Conservation (phyloP, 805 yeast genomes). For the Schwanniomyces yamadae region DNA sequence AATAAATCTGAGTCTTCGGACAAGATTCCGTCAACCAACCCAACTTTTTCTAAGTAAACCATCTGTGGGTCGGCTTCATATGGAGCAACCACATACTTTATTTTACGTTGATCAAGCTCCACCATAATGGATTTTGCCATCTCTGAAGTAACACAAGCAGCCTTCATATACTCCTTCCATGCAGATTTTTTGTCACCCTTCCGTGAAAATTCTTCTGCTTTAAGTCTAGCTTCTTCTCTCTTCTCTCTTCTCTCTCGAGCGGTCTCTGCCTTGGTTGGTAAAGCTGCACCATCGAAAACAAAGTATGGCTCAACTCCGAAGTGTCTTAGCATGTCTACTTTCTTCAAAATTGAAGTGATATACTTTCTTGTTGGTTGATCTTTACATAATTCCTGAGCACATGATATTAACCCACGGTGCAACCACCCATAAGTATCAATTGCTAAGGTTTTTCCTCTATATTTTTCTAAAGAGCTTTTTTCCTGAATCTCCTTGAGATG, state of each 20-base stretch:
- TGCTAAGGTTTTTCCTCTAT: conserved; percentile 75
- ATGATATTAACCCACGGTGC: conserved; percentile 78
- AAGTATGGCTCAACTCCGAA: conserved; percentile 78
- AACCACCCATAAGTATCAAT: conserved; percentile 98
- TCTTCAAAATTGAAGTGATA: conserved; percentile 64
- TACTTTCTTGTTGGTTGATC: conserved; percentile 71
- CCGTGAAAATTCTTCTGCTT: conserved; percentile 51
- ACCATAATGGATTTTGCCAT: conserved; percentile 88
- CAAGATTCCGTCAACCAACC: conserved; percentile 78
- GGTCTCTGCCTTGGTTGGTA: conserved; percentile 76
- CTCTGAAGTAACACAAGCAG: conserved; percentile 83
- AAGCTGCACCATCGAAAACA: conserved; percentile 89
- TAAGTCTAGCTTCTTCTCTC: conserved; percentile 56
- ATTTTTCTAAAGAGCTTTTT: conserved; percentile 54
- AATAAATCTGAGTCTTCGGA: conserved; percentile 94
- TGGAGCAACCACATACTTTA: conserved; percentile 89
- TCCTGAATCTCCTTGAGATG: conserved; percentile 72
- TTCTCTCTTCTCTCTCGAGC: conserved; percentile 60
- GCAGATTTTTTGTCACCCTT: conserved; percentile 63
- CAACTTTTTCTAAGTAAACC: conserved; percentile 79
- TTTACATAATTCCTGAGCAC: conserved; percentile 78
- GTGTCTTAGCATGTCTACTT: conserved; percentile 61
- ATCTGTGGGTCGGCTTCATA: conserved; percentile 98
- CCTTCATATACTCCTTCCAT: conserved; percentile 65
- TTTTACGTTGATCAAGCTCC: conserved; percentile 53